Conservation (phyloP, 371 early-diverging fungal species). For the Mortierella polycephala region DNA sequence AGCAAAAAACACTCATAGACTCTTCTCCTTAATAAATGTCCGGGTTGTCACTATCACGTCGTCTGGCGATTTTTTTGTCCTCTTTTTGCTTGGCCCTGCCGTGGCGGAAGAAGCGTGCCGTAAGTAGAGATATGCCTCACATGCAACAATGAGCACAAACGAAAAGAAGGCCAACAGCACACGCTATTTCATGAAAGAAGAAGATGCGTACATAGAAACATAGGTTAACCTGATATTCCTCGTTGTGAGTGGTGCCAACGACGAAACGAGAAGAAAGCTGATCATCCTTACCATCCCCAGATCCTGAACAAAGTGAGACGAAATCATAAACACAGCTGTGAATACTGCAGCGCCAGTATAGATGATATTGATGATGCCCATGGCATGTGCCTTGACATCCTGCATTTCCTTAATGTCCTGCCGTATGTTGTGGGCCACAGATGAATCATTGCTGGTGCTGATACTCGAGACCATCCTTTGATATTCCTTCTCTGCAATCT, state of each 20-base stretch:
- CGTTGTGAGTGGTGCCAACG: too few species aligned
- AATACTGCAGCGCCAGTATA: constrained; percentile 50
- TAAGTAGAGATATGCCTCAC: constrained; percentile 41
- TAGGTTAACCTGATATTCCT: too few species aligned
- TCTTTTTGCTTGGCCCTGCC: constrained; percentile 6
- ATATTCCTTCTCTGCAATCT: constrained; percentile 47
- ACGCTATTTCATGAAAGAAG: constrained; percentile 9
- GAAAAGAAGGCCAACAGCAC: constrained; percentile 33
- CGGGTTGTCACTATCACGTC: constrained; percentile 22
- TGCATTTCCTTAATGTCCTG: constrained; percentile 42
- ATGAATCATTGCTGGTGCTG: constrained; percentile 1
- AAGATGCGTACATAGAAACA: too few species aligned
- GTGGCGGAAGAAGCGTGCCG: constrained; percentile 25
- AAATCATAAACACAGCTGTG: constrained; percentile 47
- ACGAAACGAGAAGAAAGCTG: too few species aligned
- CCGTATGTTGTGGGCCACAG: constrained; percentile 17
- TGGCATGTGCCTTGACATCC: constrained; percentile 36
- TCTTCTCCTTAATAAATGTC: constrained; percentile 23
- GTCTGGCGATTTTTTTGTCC: constrained; percentile 8
- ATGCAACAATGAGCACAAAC: constrained; percentile 45
- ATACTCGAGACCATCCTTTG: constrained; percentile 40
- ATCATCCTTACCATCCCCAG: constrained; percentile 29
- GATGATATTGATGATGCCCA: constrained; percentile 44
- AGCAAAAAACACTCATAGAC: too few species aligned
- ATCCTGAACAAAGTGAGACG: constrained; percentile 38